phyloP scores from a whole-genome alignment of 345 rosid species.

The Erysimum cheiranthoides region DNA sequence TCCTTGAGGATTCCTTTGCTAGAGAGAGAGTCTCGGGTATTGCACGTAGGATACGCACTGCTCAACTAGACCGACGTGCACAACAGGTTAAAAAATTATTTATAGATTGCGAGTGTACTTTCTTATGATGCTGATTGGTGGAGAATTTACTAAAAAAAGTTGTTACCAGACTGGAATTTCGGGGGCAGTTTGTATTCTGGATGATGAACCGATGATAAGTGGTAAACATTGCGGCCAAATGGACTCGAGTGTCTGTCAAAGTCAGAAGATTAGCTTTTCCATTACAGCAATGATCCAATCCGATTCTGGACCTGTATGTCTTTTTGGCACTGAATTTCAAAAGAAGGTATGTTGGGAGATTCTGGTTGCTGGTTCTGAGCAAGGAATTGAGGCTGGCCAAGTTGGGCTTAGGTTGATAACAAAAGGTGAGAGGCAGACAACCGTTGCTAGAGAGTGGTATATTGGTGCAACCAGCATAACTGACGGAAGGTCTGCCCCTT shows the following conservation, averaged over 20 bases:
- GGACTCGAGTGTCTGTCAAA: constrained; percentile 75
- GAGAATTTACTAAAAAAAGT: constrained; percentile 26
- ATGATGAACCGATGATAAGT: constrained; percentile 89
- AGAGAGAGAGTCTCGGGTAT: constrained; percentile 98
- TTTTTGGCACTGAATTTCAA: constrained; percentile 94
- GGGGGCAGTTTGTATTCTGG: constrained; percentile 93
- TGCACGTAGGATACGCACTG: constrained; percentile 89
- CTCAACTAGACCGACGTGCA: constrained; percentile 93
- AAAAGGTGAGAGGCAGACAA: constrained; percentile 92
- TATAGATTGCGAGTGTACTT: neutral
- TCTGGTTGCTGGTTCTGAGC: constrained; percentile 98
- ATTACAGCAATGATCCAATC: constrained; percentile 94
- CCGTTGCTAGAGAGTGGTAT: constrained; percentile 95
- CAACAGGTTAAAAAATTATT: constrained; percentile 60
- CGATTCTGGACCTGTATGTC: constrained; percentile 99
- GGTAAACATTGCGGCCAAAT: constrained; percentile 90
- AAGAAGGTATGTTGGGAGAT: constrained; percentile 97
- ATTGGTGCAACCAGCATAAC: constrained; percentile 98
- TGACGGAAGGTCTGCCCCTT: constrained; percentile 84
- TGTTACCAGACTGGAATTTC: constrained; percentile 77
- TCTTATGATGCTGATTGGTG: constrained; percentile 31
- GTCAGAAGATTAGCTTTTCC: constrained; percentile 90
- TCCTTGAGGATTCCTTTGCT: constrained; percentile 98
- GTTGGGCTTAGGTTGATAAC: constrained; percentile 94
- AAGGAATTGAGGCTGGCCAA: constrained; percentile 99